Conservation (phyloP, 1,284 basidiomycete genomes). For the Waitea zeae region DNA sequence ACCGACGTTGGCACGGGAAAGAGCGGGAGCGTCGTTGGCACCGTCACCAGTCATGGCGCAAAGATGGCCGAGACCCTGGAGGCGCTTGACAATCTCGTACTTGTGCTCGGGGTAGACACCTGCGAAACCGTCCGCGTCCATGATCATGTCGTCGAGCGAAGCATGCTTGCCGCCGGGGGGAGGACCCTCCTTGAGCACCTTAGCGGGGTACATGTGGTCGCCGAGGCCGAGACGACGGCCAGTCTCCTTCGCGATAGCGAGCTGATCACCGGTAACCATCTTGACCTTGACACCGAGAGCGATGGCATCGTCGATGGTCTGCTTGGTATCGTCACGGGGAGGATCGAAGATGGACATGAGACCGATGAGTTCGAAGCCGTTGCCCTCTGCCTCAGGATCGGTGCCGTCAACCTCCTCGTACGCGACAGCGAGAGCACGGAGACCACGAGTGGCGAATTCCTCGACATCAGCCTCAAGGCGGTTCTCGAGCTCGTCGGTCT, state of each 20-base stretch:
- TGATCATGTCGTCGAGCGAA: slow-evolving; percentile 84
- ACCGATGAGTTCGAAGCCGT: slow-evolving; percentile 95
- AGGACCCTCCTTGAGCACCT: slow-evolving; percentile 87
- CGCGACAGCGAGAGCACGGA: slow-evolving; percentile 93
- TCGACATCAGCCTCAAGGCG: slow-evolving; percentile 88
- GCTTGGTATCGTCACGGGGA: slow-evolving; percentile 95
- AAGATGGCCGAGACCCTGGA: slow-evolving; percentile 80
- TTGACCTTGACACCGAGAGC: slow-evolving; percentile 96
- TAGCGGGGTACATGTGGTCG: slow-evolving; percentile 94
- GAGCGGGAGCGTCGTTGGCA: slow-evolving; percentile 90
- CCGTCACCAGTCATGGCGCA: slow-evolving; percentile 94
- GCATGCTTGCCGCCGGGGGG: slow-evolving; percentile 64
- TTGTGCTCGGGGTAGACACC: slow-evolving; percentile 97
- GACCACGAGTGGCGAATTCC: slow-evolving; percentile 90
- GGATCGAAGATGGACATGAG: slow-evolving; percentile 97
- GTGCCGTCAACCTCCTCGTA: slow-evolving; percentile 84
- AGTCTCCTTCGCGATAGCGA: slow-evolving; percentile 98
- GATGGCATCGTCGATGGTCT: slow-evolving; percentile 94
- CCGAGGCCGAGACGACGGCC: slow-evolving; percentile 92
- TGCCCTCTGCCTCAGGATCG: slow-evolving; percentile 71
- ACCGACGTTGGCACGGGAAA: slow-evolving; percentile 92
- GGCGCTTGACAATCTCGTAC: slow-evolving; percentile 83
- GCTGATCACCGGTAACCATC: slow-evolving; percentile 99
- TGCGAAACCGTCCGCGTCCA: slow-evolving; percentile 84
- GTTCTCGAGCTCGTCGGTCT: slow-evolving; percentile 83